Percentiles rank a stretch among this genome's conserved stretches.
Conservation (phyloP, 805 yeast species). For the Starmerella asiatica region DNA sequence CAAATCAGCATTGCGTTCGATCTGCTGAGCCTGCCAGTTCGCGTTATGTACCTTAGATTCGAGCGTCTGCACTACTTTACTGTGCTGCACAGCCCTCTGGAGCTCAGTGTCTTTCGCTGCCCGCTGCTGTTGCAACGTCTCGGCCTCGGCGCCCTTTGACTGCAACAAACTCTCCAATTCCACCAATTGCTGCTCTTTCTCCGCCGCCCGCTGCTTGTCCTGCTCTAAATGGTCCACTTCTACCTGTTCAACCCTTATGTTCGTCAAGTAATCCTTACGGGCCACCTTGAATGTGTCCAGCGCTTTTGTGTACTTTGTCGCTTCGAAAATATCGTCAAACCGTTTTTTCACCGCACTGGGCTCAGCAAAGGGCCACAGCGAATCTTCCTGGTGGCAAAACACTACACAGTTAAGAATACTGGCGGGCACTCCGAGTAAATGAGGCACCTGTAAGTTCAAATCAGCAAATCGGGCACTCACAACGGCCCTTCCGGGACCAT, state of each 20-base stretch:
- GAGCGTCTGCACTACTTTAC: conserved; percentile 9
- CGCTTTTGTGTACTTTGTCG: conserved; percentile 82
- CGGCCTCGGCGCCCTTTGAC: conserved; percentile 36
- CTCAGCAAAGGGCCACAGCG: conserved; percentile 85
- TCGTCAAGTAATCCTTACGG: conserved; percentile 62
- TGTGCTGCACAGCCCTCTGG: conserved; percentile 19
- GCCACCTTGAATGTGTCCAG: conserved; percentile 63
- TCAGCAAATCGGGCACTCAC: conserved; percentile 67
- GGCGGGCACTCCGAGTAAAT: conserved; percentile 71
- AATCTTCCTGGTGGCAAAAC: conserved; percentile 95
- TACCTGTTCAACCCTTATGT: conserved; percentile 62
- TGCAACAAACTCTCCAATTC: conserved; percentile 35
- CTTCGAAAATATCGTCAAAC: conserved; percentile 94
- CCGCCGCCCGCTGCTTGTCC: conserved; percentile 61
- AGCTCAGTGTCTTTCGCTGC: conserved; percentile 43
- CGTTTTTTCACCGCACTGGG: conserved; percentile 78
- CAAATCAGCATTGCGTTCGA: conserved; percentile 2
- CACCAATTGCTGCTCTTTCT: conserved; percentile 37
- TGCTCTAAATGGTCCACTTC: conserved; percentile 61
- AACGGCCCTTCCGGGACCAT: conserved; percentile 1
- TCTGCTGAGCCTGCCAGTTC: background rate
- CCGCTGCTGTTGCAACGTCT: conserved; percentile 37
- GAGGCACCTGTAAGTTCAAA: conserved; percentile 68
- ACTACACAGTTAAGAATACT: conserved; percentile 84
- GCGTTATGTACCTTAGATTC: conserved; percentile 5